Conservation (phyloP, 2,329 filamentous ascomycete species). For the Stemphylium lycopersici region DNA sequence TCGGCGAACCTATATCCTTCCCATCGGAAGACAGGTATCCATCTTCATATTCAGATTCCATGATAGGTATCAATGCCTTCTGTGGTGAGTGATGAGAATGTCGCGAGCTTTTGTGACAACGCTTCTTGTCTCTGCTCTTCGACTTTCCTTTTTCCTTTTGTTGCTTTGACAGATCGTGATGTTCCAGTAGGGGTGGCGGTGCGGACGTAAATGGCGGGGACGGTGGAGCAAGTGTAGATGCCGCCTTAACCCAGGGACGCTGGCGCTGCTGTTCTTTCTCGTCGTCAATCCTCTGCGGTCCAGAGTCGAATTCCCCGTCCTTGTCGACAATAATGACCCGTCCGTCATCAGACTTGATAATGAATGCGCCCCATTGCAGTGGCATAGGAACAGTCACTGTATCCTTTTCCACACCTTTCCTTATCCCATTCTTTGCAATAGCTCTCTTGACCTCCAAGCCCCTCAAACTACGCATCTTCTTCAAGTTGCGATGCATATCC, state of each 20-base stretch:
- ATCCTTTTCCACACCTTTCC: not conserved
- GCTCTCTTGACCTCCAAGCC: slow-evolving; percentile 12
- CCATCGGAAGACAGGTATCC: not conserved
- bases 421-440: not conserved
- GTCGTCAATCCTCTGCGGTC: slow-evolving; percentile 3
- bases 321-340: slow-evolving; percentile 35
- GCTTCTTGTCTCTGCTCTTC: slow-evolving; percentile 1
- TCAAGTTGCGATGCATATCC: slow-evolving; percentile 28
- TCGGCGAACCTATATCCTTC: slow-evolving; percentile 19
- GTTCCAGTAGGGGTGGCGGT: not conserved
- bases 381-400: slow-evolving; percentile 25
- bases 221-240: not conserved
- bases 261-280: not conserved
- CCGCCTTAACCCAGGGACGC: slow-evolving; percentile 17
- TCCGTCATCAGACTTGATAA: slow-evolving; percentile 34
- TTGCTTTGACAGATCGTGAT: not conserved
- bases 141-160: not conserved
- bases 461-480: slow-evolving; percentile 12
- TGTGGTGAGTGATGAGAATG: not conserved
- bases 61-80: slow-evolving; percentile 14
- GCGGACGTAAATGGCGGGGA: not conserved
- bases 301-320: slow-evolving; percentile 37
- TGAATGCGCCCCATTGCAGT: slow-evolving; percentile 27
- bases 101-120: not conserved
- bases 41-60: slow-evolving; percentile 20